Percentiles rank a stretch among this genome's conserved stretches.
Conservation (phyloP, 306 rosid genomes). For the Malus orientalis region DNA sequence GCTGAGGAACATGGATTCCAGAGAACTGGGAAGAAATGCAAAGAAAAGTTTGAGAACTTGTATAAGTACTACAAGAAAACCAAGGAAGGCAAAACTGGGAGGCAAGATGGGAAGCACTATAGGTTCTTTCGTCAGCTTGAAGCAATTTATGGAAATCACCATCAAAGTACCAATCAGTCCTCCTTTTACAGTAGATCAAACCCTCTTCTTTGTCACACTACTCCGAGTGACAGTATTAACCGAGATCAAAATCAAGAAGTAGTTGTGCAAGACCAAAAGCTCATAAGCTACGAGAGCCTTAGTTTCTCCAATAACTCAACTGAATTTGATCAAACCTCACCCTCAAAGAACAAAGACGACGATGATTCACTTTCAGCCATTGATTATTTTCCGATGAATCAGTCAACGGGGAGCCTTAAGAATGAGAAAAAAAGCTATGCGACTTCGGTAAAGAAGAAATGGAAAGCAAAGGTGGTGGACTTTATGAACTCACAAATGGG, state of each 20-base stretch:
- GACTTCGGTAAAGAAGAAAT: conserved; percentile 26
- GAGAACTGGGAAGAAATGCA: conserved; percentile 82
- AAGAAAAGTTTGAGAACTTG: conserved; percentile 79
- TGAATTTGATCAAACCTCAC: conserved; percentile 50
- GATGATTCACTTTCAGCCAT: conserved; percentile 18
- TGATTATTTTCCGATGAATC: neutral
- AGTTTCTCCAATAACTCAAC: conserved; percentile 51
- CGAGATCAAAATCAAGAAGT: conserved; percentile 13
- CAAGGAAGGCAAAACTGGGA: conserved; percentile 68
- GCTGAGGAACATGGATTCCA: conserved; percentile 68
- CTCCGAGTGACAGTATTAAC: neutral
- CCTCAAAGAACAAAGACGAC: conserved; percentile 53
- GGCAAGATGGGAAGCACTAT: conserved; percentile 76
- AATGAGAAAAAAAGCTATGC: neutral
- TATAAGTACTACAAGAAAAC: conserved; percentile 91
- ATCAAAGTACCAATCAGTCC: neutral
- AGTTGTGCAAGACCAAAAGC: neutral
- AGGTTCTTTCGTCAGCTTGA: conserved; percentile 82
- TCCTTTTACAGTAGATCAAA: neutral
- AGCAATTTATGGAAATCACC: conserved; percentile 55
- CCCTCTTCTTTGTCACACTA: neutral
- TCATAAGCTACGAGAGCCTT: conserved; percentile 20
- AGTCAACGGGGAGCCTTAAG: neutral
- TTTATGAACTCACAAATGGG: conserved; percentile 51
- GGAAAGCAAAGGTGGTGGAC: conserved; percentile 52